A percentile compares a stretch with the other conserved stretches of the same genome.
Evolutionary conservation across 2,329 filamentous ascomycete species (phyloP).

Genomic region (Sclerotinia glacialis): DNA sequence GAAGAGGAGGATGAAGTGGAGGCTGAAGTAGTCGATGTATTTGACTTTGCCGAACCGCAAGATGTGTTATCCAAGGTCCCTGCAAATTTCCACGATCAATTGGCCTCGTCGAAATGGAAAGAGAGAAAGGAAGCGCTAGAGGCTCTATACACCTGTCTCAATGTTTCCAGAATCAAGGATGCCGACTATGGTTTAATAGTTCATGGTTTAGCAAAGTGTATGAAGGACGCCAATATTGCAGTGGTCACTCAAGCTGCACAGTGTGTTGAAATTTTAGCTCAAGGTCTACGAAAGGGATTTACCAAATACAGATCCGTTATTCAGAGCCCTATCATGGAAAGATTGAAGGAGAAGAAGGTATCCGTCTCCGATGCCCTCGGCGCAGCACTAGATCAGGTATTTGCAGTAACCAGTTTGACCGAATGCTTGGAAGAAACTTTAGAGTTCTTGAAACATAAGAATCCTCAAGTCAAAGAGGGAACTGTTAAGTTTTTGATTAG

Average conservation of each 20-base stretch:
- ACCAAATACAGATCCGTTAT: conserved; percentile 76
- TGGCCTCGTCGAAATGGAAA: conserved; percentile 96
- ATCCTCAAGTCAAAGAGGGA: conserved; percentile 95
- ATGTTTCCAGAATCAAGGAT: conserved; percentile 89
- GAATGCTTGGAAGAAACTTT: conserved; percentile 92
- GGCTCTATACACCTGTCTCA: conserved; percentile 69
- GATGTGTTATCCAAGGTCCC: conserved; percentile 82
- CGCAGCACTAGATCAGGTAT: conserved; percentile 72
- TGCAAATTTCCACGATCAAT: conserved; percentile 74
- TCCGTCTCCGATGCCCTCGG: conserved; percentile 84
- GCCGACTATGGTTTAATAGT: conserved; percentile 82
- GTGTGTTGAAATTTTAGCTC: conserved; percentile 85
- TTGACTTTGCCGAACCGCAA: conserved; percentile 80
- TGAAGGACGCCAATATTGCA: conserved; percentile 98
- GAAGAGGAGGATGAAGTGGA: conserved; percentile 56
- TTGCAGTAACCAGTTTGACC: conserved; percentile 64
- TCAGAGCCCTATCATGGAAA: conserved; percentile 88
- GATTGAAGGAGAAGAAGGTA: conserved; percentile 95
- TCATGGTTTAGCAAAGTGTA: conserved; percentile 82
- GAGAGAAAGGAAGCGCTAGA: conserved; percentile 94
- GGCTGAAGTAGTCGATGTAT: conserved; percentile 64
- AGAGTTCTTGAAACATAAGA: conserved; percentile 86
- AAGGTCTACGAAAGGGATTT: conserved; percentile 76
- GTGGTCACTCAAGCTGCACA: conserved; percentile 92
- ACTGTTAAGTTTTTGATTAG: conserved; percentile 91